phyloP scores from a whole-genome alignment of 805 yeast species.

The Hanseniaspora taiwanica region DNA sequence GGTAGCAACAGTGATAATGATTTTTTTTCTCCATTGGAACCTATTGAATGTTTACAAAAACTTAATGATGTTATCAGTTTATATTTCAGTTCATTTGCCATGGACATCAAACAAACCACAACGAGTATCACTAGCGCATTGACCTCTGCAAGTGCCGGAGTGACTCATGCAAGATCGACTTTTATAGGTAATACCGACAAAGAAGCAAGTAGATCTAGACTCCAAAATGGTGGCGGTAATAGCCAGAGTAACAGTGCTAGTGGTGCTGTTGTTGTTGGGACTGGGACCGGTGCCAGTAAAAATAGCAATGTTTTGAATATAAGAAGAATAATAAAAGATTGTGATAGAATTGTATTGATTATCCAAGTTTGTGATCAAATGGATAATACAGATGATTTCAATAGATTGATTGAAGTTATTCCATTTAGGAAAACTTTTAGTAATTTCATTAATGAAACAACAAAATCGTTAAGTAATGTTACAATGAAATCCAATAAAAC shows the following conservation, averaged over 20 bases:
- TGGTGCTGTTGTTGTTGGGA: background rate
- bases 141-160: background rate
- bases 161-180: background rate
- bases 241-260: background rate
- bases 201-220: background rate
- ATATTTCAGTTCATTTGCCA: background rate
- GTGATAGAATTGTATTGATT: background rate
- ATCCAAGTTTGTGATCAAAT: background rate
- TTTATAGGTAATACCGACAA: background rate
- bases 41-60: background rate
- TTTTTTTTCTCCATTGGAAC: background rate
- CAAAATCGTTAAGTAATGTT: slow-evolving; percentile 13
- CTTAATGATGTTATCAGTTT: background rate
- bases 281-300: too few relatives aligned
- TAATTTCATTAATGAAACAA: slow-evolving; percentile 25
- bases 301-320: background rate
- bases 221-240: too few relatives aligned
- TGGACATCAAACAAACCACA: background rate
- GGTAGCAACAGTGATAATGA: background rate
- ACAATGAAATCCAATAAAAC: slow-evolving; percentile 11
- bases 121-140: background rate
- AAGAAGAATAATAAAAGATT: background rate
- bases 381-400: slow-evolving; percentile 15
- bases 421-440: slow-evolving; percentile 34
- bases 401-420: slow-evolving; percentile 53